Percentiles rank a stretch among this genome's conserved stretches.
Conservation (phyloP, 2,329 filamentous ascomycete species). For the Chrysosporium keratinophilum region DNA sequence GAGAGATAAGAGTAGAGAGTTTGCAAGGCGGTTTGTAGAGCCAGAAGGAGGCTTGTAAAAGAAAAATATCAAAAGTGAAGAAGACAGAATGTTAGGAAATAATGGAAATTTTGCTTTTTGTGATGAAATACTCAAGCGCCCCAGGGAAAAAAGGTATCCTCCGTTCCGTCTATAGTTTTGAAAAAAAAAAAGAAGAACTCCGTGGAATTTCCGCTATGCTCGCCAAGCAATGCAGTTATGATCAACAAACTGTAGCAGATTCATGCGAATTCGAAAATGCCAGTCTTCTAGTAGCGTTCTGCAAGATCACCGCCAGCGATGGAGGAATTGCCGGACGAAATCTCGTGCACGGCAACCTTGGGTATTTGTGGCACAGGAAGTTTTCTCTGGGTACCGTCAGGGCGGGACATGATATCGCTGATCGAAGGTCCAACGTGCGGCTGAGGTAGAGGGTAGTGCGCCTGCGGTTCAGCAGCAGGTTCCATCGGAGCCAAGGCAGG, state of each 20-base stretch:
- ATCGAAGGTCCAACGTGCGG: conserved; percentile 63
- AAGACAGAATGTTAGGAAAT: neutral
- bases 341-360: conserved; percentile 78
- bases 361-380: conserved; percentile 80
- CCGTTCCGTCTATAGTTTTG: conserved; percentile 7
- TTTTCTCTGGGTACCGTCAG: conserved; percentile 80
- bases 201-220: conserved; percentile 2
- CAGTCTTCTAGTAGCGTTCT: conserved; percentile 14
- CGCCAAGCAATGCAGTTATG: conserved; percentile 8
- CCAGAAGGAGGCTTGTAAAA: neutral
- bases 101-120: conserved; percentile 4
- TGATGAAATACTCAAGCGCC: neutral
- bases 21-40: neutral
- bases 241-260: neutral
- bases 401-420: conserved; percentile 81
- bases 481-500: conserved; percentile 64
- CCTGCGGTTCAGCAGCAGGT: conserved; percentile 50
- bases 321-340: conserved; percentile 25
- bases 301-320: conserved; percentile 14
- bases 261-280: neutral
- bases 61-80: neutral
- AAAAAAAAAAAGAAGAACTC: neutral
- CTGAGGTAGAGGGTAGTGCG: conserved; percentile 43
- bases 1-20: neutral
- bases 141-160: neutral